A percentile compares a stretch with the other conserved stretches of the same genome.
Evolutionary conservation across 768 basidiomycete genomes (phyloP).

Genomic region (Boletus sp.): DNA sequence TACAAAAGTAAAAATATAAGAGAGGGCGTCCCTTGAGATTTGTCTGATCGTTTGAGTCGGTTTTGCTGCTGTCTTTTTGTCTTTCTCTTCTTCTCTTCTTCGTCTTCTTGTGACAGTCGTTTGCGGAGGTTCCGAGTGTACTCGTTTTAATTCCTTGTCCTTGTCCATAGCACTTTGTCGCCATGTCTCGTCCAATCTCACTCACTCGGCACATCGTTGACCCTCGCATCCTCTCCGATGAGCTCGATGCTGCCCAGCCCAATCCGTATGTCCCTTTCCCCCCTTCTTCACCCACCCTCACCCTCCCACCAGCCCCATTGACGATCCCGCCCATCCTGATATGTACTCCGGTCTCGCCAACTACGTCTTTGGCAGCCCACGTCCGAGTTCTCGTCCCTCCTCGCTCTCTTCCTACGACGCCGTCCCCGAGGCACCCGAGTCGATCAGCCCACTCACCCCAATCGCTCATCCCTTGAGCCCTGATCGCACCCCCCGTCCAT

Average conservation of each 20-base stretch:
- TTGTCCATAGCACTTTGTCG: slow-evolving; percentile 18
- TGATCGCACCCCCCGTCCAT: slow-evolving; percentile 46
- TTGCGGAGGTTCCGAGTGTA: neutral
- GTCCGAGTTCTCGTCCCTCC: slow-evolving; percentile 12
- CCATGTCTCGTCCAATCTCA: slow-evolving; percentile 7
- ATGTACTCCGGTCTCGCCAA: slow-evolving; percentile 40
- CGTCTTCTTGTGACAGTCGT: no score
- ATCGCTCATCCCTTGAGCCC: slow-evolving; percentile 22
- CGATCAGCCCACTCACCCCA: slow-evolving; percentile 39
- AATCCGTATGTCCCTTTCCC: neutral
- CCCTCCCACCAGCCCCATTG: neutral
- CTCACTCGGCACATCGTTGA: slow-evolving; percentile 29
- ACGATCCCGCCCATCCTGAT: neutral
- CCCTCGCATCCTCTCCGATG: slow-evolving; percentile 27
- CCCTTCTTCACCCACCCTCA: neutral
- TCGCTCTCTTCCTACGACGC: slow-evolving; percentile 11
- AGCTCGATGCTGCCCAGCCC: slow-evolving; percentile 11
- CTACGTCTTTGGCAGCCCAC: slow-evolving; percentile 41
- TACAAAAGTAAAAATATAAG: slow-evolving; percentile 8
- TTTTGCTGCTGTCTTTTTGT: neutral
- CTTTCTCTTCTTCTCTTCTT: neutral
- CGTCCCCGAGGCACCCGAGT: slow-evolving; percentile 18
- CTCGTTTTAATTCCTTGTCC: neutral
- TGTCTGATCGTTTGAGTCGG: neutral
- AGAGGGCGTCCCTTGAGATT: neutral